Conservation (phyloP, 371 early-diverging fungal species). For the Polyrhizophydium stewartii region DNA sequence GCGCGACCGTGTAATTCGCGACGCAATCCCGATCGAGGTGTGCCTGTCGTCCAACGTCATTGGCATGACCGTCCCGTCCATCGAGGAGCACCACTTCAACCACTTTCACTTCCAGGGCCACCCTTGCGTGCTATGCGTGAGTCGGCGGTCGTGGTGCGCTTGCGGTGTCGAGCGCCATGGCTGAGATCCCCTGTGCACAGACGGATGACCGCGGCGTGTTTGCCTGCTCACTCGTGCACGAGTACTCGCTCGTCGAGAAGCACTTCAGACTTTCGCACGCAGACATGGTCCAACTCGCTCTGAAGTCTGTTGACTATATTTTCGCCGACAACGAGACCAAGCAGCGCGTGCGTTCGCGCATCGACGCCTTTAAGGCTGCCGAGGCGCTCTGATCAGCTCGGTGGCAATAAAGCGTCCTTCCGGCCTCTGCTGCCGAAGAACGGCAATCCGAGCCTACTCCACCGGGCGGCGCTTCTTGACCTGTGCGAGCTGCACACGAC, state of each 20-base stretch:
- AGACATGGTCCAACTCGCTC: background rate
- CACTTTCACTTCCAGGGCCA: constrained; percentile 41
- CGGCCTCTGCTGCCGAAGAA: too few species aligned
- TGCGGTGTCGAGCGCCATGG: background rate
- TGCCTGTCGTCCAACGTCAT: constrained; percentile 66
- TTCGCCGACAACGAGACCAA: background rate
- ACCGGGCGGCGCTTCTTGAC: too few species aligned
- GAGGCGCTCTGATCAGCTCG: too few species aligned
- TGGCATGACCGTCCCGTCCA: constrained; percentile 47
- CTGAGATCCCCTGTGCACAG: background rate
- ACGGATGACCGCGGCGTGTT: constrained; percentile 21
- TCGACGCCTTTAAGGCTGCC: too few species aligned
- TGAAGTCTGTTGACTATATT: background rate
- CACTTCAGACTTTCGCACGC: background rate
- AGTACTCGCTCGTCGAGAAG: constrained; percentile 9
- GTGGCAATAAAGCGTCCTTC: too few species aligned
- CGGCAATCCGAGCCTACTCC: too few species aligned
- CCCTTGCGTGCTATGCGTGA: constrained; percentile 58
- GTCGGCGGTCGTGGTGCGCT: constrained; percentile 7
- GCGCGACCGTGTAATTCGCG: constrained; percentile 31
- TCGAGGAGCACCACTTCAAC: constrained; percentile 53
- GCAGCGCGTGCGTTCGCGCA: background rate
- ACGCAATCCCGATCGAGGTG: constrained; percentile 53
- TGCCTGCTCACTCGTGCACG: constrained; percentile 8
- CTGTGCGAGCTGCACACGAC: too few species aligned